Evolutionary conservation across 169 alveolate genomes (phyloP), one percentile per base, ranked within the genome.

Genomic region (Babesia bigemina): DNA sequence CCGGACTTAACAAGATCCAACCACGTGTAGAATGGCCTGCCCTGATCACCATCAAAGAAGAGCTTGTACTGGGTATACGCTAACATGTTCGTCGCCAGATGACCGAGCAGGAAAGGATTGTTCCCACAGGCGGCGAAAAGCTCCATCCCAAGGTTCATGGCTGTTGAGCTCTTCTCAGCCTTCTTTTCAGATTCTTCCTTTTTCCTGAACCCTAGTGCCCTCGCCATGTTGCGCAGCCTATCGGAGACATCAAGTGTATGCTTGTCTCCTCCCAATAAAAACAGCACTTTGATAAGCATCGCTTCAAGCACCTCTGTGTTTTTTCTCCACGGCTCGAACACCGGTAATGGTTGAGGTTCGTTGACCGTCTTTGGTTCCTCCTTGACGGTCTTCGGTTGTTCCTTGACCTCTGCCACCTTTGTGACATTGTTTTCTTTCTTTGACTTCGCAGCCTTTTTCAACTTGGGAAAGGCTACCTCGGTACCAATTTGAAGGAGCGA

Each of bases 11-110:
- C 76, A 42, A 83, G 69, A 9, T 73, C 82, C 36, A 67, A 66
- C 90, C 90, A 83, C 3, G 90, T 63, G 70, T 74, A 83, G 73
- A 83, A 83, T 17, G 78, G 79, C 44, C 90, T n/a, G 4, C 70
- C 72, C 6, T 48, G 39, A 28, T 24, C 13, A 10, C 39, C 63
- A 10, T 70, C 49, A 42, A 83, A 83, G 48, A 52, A 83, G 2
- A 72, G 36, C n/a, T 83, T 58, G 61, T 63, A 83, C 28, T 83
- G 83, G 0, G 74, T 53, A 36, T 83, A 83, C 14, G 78, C 86
- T 48, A 83, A 45, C 90, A 83, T 83, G 63, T 63, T 58, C 13
- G 82, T 70, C 22, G 86, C 85, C 49, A 83, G 63, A 62, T 83
- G 90, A 7, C 90, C 90, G 14, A 83, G 75, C 49, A 83, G 48